Conservation (phyloP, 2,329 filamentous ascomycete species). For the Aspergillus sp. region DNA sequence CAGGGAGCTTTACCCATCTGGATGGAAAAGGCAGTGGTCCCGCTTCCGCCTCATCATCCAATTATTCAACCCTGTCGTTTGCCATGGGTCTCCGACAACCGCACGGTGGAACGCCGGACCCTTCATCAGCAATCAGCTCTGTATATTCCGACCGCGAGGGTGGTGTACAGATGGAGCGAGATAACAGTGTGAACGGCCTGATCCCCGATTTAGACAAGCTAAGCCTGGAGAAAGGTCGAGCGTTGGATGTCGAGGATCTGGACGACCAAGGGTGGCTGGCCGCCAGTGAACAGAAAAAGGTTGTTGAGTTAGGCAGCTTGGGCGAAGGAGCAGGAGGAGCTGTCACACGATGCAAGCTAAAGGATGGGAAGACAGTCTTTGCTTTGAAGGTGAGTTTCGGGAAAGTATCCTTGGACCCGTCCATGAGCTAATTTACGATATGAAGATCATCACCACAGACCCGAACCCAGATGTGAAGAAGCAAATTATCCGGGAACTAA, state of each 20-base stretch:
- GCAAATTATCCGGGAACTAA: constrained; percentile 92
- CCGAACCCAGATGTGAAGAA: constrained; percentile 98
- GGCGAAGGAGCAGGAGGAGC: constrained; percentile 95
- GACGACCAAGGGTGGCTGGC: constrained; percentile 96
- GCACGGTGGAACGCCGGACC: constrained; percentile 70
- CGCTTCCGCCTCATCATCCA: constrained; percentile 81
- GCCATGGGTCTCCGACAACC: constrained; percentile 67
- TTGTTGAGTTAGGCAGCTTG: constrained; percentile 82
- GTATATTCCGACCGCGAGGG: constrained; percentile 79
- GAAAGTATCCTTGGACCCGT: background rate
- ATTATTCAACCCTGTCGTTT: constrained; percentile 80
- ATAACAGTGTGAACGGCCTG: constrained; percentile 75
- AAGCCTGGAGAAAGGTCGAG: constrained; percentile 76
- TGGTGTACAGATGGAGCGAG: constrained; percentile 75
- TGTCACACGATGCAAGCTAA: constrained; percentile 85
- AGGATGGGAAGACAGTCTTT: constrained; percentile 90
- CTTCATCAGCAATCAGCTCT: constrained; percentile 82
- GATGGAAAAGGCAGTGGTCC: constrained; percentile 78
- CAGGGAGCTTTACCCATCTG: constrained; percentile 76
- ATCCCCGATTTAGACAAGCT: constrained; percentile 77
- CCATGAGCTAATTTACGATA: constrained; percentile 11
- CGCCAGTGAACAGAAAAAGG: constrained; percentile 83
- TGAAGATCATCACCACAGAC: constrained; percentile 93
- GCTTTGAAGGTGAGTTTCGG: constrained; percentile 75
- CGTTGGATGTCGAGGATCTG: constrained; percentile 87